phyloP scores from a whole-genome alignment of 2,329 filamentous ascomycete species.

The Ophiostoma pallidulum region DNA sequence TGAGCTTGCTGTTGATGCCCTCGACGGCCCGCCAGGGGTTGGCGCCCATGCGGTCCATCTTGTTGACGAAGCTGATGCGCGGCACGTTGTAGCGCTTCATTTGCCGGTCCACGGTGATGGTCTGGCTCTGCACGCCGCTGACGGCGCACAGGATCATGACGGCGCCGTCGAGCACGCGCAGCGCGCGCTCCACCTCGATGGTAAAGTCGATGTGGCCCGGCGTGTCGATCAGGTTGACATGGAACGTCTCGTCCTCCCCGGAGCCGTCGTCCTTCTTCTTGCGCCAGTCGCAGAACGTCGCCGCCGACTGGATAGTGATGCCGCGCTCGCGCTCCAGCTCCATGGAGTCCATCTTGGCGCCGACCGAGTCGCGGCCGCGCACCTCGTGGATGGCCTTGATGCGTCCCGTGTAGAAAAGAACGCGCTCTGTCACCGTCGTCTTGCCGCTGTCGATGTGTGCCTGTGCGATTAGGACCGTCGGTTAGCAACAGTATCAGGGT shows the following conservation, averaged over 20 bases:
- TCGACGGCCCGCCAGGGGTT: constrained; percentile 97
- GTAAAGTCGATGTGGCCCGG: constrained; percentile 99
- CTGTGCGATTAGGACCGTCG: constrained; percentile 33
- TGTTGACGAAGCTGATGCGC: constrained; percentile 93
- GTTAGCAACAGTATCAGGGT: background rate
- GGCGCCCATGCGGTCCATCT: constrained; percentile 98
- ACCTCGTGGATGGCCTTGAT: constrained; percentile 98
- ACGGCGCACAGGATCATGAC: constrained; percentile 98
- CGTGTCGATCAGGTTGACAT: constrained; percentile 97
- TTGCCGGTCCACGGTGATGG: constrained; percentile 94
- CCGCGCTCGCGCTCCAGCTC: constrained; percentile 96
- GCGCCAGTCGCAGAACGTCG: constrained; percentile 94
- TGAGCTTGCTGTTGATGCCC: constrained; percentile 93
- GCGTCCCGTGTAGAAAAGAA: constrained; percentile 95
- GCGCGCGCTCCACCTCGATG: constrained; percentile 91
- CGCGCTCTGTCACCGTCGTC: constrained; percentile 90
- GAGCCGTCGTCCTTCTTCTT: constrained; percentile 57
- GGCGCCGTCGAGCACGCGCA: constrained; percentile 90
- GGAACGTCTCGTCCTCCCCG: constrained; percentile 80
- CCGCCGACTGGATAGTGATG: constrained; percentile 97
- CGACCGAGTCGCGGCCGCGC: constrained; percentile 84
- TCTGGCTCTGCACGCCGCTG: constrained; percentile 94
- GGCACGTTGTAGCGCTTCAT: constrained; percentile 98
- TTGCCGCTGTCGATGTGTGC: constrained; percentile 98
- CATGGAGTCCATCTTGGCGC: constrained; percentile 99